A percentile compares a stretch with the other conserved stretches of the same genome.
Conservation (phyloP, 2,329 filamentous ascomycete species). For the Fonsecaea multimorphosa region DNA sequence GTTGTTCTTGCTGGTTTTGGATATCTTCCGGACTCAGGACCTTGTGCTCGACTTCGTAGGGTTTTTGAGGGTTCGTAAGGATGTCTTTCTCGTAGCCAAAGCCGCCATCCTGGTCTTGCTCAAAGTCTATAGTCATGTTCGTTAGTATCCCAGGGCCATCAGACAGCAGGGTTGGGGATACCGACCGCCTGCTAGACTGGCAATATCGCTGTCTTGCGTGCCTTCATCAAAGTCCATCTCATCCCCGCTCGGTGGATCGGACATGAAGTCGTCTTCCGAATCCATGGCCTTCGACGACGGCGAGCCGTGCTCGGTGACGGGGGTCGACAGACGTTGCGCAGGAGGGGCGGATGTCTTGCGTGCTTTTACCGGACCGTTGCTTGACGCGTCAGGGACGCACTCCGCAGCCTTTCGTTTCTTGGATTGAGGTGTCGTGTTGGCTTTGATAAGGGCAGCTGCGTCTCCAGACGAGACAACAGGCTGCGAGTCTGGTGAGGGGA, state of each 20-base stretch:
- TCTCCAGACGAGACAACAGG: constrained; percentile 38
- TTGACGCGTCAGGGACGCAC: constrained; percentile 43
- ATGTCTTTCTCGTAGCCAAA: constrained; percentile 74
- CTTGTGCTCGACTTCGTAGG: constrained; percentile 84
- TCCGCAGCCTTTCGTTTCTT: constrained; percentile 62
- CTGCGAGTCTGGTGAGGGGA: constrained; percentile 29
- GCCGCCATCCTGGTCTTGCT: constrained; percentile 63
- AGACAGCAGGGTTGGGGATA: neutral
- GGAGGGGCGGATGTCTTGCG: constrained; percentile 42
- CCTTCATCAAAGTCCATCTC: constrained; percentile 72
- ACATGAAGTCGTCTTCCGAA: constrained; percentile 94
- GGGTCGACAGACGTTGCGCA: constrained; percentile 52
- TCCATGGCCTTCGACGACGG: constrained; percentile 70
- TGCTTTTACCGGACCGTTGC: constrained; percentile 42
- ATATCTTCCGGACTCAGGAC: constrained; percentile 83
- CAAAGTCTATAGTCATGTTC: constrained; percentile 57
- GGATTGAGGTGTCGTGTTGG: constrained; percentile 60
- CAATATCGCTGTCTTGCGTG: constrained; percentile 72
- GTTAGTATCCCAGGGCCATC: constrained; percentile 21
- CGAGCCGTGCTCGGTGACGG: constrained; percentile 54
- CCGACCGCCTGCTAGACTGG: constrained; percentile 40
- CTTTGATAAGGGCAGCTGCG: constrained; percentile 34
- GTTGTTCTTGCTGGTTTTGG: constrained; percentile 79
- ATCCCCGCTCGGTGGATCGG: constrained; percentile 77
- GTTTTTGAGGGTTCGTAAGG: constrained; percentile 71